Evolutionary conservation across 1,139 yeast species (phyloP).

Genomic region (Blastobotrys proliferans): DNA sequence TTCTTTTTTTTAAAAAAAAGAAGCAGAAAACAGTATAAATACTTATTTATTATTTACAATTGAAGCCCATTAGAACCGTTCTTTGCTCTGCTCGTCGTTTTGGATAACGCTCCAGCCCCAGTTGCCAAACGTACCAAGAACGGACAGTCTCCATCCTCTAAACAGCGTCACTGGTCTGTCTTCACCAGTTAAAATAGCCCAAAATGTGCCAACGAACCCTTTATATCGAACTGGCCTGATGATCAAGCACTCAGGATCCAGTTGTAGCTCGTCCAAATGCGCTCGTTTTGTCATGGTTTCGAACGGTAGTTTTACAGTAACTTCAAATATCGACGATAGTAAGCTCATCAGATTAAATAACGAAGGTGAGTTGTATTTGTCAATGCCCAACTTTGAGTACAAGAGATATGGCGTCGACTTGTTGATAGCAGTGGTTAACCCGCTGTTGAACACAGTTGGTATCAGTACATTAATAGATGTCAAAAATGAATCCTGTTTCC

Average conservation of each 20-base stretch:
- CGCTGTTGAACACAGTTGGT: conserved; percentile 62
- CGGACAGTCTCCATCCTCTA: conserved; percentile 90
- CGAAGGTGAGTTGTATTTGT: conserved; percentile 61
- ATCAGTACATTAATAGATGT: conserved; percentile 51
- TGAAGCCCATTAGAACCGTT: conserved; percentile 25
- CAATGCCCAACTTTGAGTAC: conserved; percentile 62
- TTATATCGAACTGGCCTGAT: conserved; percentile 39
- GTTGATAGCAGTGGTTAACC: conserved; percentile 58
- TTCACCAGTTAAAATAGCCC: conserved; percentile 43
- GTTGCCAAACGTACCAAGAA: conserved; percentile 71
- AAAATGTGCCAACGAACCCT: conserved; percentile 50
- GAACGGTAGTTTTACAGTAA: conserved; percentile 75
- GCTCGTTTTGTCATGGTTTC: conserved; percentile 84
- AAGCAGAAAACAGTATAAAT: not conserved
- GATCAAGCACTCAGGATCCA: conserved; percentile 27
- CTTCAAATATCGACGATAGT: conserved; percentile 56
- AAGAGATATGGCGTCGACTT: conserved; percentile 71
- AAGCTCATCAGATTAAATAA: conserved; percentile 52
- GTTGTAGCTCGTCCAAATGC: conserved; percentile 59
- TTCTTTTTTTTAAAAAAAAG: not conserved
- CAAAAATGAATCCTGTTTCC: conserved; percentile 42
- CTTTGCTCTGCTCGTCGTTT: conserved; percentile 42
- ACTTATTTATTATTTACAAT: conserved; percentile 3
- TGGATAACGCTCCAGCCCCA: conserved; percentile 75
- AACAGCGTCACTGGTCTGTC: conserved; percentile 49